Conservation (phyloP, 1,284 basidiomycete genomes). For the Sanghuangporus baumii region DNA sequence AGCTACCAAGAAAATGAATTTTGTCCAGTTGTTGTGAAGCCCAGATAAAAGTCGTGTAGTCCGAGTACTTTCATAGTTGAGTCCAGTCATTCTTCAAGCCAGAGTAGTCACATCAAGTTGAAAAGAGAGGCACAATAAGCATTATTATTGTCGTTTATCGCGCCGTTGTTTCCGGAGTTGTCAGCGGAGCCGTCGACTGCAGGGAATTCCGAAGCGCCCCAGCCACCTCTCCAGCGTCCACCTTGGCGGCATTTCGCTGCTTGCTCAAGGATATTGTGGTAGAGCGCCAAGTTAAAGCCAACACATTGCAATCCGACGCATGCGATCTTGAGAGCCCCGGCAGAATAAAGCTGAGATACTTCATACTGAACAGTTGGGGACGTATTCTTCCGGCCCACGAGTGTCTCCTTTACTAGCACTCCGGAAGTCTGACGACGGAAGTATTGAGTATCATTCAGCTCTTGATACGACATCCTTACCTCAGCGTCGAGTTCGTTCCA, state of each 20-base stretch:
- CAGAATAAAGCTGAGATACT: conserved; percentile 60
- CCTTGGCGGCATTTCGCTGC: conserved; percentile 40
- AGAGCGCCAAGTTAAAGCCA: conserved; percentile 58
- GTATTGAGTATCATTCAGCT: not conserved
- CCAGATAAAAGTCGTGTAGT: not conserved
- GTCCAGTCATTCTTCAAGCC: not conserved
- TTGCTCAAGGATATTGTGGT: conserved; percentile 58
- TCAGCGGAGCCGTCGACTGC: not conserved
- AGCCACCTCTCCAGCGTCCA: conserved; percentile 19
- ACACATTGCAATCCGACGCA: conserved; percentile 70
- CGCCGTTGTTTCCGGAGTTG: not conserved
- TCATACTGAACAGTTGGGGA: conserved; percentile 74
- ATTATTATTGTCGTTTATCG: not conserved
- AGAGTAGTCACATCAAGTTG: conserved; percentile 8
- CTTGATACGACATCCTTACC: conserved; percentile 30
- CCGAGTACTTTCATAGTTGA: not conserved
- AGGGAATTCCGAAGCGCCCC: conserved; percentile 11
- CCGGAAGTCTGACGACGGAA: conserved; percentile 46
- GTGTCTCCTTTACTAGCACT: conserved; percentile 61
- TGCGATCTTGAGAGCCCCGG: conserved; percentile 62
- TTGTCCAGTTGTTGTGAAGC: not conserved
- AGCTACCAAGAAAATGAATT: not conserved
- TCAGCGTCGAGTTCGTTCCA: conserved; percentile 61
- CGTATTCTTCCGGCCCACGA: conserved; percentile 61
- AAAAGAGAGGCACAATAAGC: conserved; percentile 5